These are phyloP conservation scores for Strobilomyces confusus DNA, from an alignment of 768 basidiomycete species.

Conservation along the genomic window DNA sequence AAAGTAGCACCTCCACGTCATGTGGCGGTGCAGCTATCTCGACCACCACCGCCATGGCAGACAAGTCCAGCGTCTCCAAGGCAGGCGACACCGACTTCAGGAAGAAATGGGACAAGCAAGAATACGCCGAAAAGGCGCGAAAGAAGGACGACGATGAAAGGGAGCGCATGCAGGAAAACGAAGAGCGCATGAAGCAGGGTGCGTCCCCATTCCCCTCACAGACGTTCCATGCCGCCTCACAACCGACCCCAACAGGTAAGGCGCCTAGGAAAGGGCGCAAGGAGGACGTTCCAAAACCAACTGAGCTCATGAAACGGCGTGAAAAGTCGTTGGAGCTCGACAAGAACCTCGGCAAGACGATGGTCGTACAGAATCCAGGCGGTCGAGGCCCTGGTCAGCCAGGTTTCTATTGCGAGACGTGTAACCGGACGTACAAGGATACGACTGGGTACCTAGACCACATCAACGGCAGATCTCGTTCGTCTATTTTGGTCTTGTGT, in stretches of 20 bases:
- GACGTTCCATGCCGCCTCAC: not conserved
- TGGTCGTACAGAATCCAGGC: slow-evolving; percentile 84
- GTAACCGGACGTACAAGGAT: slow-evolving; percentile 90
- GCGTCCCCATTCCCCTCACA: slow-evolving; percentile 3
- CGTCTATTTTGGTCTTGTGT: slow-evolving; percentile 32
- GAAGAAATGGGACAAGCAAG: slow-evolving; percentile 94
- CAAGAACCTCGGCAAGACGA: slow-evolving; percentile 92
- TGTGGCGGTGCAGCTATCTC: slow-evolving; percentile 1
- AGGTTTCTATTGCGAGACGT: slow-evolving; percentile 91
- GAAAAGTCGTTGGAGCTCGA: slow-evolving; percentile 84
- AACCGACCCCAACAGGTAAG: slow-evolving; percentile 56
- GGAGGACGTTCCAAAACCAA: slow-evolving; percentile 88
- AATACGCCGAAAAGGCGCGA: slow-evolving; percentile 79
- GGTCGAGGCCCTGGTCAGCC: slow-evolving; percentile 86
- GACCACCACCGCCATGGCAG: slow-evolving; percentile 19
- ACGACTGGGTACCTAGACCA: slow-evolving; percentile 93
- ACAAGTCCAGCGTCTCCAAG: slow-evolving; percentile 36
- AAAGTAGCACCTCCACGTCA: too few relatives aligned
- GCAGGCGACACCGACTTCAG: slow-evolving; percentile 69
- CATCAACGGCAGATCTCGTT: slow-evolving; percentile 90
- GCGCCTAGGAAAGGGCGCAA: slow-evolving; percentile 60
- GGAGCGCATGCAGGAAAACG: slow-evolving; percentile 82
- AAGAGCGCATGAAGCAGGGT: slow-evolving; percentile 84
- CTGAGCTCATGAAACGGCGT: slow-evolving; percentile 87
- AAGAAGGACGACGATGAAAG: slow-evolving; percentile 77